Base-by-base conservation (phyloP, 495 filamentous ascomycete species). In the Friedmanniomyces endolithicus region DNA sequence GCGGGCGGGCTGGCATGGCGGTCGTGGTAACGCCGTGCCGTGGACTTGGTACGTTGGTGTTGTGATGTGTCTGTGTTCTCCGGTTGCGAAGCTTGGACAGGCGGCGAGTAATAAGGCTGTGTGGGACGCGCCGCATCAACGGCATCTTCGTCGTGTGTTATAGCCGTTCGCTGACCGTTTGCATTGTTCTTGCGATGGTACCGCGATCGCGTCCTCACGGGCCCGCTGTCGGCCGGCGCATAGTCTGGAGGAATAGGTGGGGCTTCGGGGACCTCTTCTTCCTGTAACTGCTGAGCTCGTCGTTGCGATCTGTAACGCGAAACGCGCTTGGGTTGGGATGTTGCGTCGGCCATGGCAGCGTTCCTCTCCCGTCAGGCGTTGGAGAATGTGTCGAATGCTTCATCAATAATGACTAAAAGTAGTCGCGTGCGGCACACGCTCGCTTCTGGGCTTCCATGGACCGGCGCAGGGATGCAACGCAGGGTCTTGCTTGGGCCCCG, bases 131-230 rank as follows among this genome's bases (percentile, higher is more conserved):
- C 20, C 25, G 52, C 47, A 31, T 40, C 22, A 11, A n/a, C 41
- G 23, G 50, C 39, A 35, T 51, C 54, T 22, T 55, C 43, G 16
- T 46, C 29, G 23, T 25, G 35, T 11, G 49, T 52, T 11, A 25
- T 61, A 41, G 45, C 46, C 29, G 43, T 62, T 34, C 43, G 24
- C 24, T 47, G 25, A 33, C 25, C 25, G 25, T 50, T 52, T 7
- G 54, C 57, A 9, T 46, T 50, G 39, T 56, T 59, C 47, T 61
- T 60, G 40, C 64, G 59, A 34, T 64, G 66, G 48, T 71, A 71
- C 40, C 68, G 58, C 33, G 68, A 70, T 52, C 63, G 65, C 56
- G 63, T 68, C 48, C 68, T 59, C 6, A 53, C 34, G 11, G 62
- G 41, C 11, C 53, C 55, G 37, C 63, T 58, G 24, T 59, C 57